Evolutionary conservation across 169 alveolate species (phyloP).

Genomic region (Babesia bigemina): DNA sequence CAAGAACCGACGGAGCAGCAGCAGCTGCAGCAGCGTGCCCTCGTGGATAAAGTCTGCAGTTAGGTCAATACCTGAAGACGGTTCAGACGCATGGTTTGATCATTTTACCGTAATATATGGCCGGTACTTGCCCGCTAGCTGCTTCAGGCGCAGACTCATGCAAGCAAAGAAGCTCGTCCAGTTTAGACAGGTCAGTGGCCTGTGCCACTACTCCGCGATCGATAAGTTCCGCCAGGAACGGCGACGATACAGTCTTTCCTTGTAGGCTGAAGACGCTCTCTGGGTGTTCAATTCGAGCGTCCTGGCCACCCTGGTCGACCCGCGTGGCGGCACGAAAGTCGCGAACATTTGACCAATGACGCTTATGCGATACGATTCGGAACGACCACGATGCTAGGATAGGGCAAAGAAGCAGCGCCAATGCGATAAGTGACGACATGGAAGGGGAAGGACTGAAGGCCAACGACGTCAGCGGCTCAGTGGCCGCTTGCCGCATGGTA

Average conservation of each 20-base stretch:
- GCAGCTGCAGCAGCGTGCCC: constrained; percentile 78
- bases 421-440: neutral
- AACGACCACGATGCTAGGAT: neutral
- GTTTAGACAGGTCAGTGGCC: constrained; percentile 39
- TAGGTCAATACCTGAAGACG: constrained; percentile 74
- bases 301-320: too few species aligned
- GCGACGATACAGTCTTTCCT: constrained; percentile 14
- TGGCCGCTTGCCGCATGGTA: constrained; percentile 18
- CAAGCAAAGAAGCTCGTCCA: constrained; percentile 39
- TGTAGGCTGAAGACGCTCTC: neutral
- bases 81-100: neutral
- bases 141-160: constrained; percentile 1
- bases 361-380: too few species aligned
- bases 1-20: constrained; percentile 72
- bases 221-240: constrained; percentile 36
- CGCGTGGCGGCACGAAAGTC: too few species aligned
- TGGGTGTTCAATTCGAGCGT: neutral
- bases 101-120: constrained; percentile 60
- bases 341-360: too few species aligned
- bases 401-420: neutral
- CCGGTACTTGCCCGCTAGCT: constrained; percentile 11
- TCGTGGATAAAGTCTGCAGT: constrained; percentile 75
- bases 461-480: neutral
- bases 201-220: constrained; percentile 45
- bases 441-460: neutral